Evolutionary conservation across 331 rosid genomes (phyloP).

Genomic region (Acacia concinna): DNA sequence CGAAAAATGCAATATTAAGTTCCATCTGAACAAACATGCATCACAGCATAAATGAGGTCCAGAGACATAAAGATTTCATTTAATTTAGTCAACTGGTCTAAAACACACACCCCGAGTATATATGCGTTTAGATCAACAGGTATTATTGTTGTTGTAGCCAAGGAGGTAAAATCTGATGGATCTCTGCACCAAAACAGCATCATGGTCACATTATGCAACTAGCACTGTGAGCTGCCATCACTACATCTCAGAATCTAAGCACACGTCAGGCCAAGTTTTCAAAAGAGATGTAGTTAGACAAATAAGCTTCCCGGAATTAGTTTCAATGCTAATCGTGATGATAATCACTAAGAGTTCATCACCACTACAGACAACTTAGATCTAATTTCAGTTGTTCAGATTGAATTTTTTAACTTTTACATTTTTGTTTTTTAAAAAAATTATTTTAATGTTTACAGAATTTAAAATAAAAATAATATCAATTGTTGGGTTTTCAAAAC

Average conservation of each 20-base stretch:
- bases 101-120: constrained; percentile 65
- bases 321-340: too few relatives aligned
- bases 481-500: too few relatives aligned
- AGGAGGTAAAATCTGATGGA: constrained; percentile 61
- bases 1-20: constrained; percentile 66
- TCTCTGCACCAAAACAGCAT: constrained; percentile 54
- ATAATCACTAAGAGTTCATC: too few relatives aligned
- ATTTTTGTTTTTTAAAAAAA: too few relatives aligned
- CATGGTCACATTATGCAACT: neutral
- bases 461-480: too few relatives aligned
- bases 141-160: constrained; percentile 83
- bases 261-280: neutral
- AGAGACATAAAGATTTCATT: constrained; percentile 3
- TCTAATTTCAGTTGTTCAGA: too few relatives aligned
- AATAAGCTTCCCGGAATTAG: neutral
- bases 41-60: constrained; percentile 24
- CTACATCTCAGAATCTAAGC: neutral
- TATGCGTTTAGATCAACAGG: constrained; percentile 84
- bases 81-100: constrained; percentile 17
- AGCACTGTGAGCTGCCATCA: neutral
- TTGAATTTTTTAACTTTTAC: too few relatives aligned
- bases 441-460: too few relatives aligned
- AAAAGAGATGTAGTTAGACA: neutral
- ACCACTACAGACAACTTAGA: too few relatives aligned
- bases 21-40: constrained; percentile 67